phyloP scores from a whole-genome alignment of 2,329 filamentous ascomycete species.

The Fusarium longipes region DNA sequence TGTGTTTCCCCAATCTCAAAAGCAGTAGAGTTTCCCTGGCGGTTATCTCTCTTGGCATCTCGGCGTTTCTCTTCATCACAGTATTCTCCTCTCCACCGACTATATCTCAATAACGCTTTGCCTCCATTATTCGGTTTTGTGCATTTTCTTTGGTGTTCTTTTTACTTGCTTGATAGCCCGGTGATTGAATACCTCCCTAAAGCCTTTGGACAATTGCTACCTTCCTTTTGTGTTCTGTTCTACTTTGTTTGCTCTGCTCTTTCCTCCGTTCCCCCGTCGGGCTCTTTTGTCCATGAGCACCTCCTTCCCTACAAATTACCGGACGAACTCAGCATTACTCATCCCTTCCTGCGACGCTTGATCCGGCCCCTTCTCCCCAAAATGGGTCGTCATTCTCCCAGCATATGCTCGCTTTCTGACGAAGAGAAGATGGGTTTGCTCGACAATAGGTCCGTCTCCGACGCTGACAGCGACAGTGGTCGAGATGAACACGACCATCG shows the following conservation, averaged over 20 bases:
- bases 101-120: constrained; percentile 11
- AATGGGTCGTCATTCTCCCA: constrained; percentile 56
- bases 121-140: background rate
- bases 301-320: constrained; percentile 10
- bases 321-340: background rate
- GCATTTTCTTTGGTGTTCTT: constrained; percentile 1
- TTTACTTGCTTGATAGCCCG: constrained; percentile 4
- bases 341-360: background rate
- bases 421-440: constrained; percentile 60
- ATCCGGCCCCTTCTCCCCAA: background rate
- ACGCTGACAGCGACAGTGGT: constrained; percentile 57
- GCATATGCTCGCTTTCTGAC: constrained; percentile 50
- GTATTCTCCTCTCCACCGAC: constrained; percentile 4
- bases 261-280: background rate
- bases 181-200: background rate
- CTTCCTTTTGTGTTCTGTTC: constrained; percentile 24
- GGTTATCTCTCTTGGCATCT: constrained; percentile 41
- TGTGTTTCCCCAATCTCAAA: constrained; percentile 25
- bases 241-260: constrained; percentile 13
- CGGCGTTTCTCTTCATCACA: constrained; percentile 15
- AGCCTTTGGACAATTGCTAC: constrained; percentile 3
- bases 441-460: constrained; percentile 57
- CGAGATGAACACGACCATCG: constrained; percentile 54
- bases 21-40: constrained; percentile 31
- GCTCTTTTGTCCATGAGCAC: constrained; percentile 5